phyloP scores from a whole-genome alignment of 2,329 filamentous ascomycete genomes.

The Pseudogymnoascus sp. region DNA sequence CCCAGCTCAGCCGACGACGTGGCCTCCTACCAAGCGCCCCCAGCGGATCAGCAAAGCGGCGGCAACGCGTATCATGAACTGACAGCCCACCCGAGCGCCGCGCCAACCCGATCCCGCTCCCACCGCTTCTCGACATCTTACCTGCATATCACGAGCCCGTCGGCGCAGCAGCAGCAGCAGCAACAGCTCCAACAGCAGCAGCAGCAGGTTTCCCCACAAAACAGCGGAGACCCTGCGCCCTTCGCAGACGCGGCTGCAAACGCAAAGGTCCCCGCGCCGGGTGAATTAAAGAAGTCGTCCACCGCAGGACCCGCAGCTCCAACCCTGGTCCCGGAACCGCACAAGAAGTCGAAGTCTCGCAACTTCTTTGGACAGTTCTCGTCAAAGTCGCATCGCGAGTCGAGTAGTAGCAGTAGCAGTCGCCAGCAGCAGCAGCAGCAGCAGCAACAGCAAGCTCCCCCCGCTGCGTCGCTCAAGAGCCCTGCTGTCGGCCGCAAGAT shows the following conservation, averaged over 20 bases:
- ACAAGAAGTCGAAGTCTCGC: constrained; percentile 6
- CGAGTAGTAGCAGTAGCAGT: background rate
- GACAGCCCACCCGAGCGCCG: constrained; percentile 13
- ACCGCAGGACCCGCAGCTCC: background rate
- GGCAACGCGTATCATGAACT: constrained; percentile 16
- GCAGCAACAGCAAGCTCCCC: constrained; percentile 20
- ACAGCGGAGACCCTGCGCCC: constrained; percentile 7
- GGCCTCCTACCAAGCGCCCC: background rate
- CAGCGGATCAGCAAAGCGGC: constrained; percentile 1
- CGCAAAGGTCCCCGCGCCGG: constrained; percentile 19
- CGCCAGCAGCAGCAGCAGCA: background rate
- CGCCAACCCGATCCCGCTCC: constrained; percentile 23
- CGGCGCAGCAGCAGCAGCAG: constrained; percentile 14
- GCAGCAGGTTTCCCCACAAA: constrained; percentile 11
- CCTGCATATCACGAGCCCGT: background rate
- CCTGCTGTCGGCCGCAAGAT: constrained; percentile 44
- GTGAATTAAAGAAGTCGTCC: background rate
- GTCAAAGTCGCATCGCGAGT: background rate
- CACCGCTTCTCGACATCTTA: constrained; percentile 22
- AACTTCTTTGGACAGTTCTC: background rate
- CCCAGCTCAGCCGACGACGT: background rate
- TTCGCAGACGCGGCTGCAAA: constrained; percentile 21
- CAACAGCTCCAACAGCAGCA: constrained; percentile 16
- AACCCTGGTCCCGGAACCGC: background rate
- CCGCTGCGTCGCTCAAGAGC: constrained; percentile 30